These are phyloP conservation scores for Starmerella cellae DNA, from an alignment of 805 yeast species.

Conservation along the genomic window DNA sequence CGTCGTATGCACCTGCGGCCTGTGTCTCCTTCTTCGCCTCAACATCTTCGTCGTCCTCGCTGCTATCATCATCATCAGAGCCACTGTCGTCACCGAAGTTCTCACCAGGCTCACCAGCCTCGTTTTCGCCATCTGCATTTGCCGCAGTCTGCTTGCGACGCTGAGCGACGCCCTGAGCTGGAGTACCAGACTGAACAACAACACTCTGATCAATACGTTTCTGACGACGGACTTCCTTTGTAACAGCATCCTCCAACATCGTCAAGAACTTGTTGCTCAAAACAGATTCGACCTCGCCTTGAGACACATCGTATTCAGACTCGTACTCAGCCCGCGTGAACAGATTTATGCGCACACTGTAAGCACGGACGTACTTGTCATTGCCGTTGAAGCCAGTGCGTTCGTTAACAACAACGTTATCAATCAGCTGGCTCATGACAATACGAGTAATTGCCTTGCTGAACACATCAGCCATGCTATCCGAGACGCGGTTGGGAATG, in stretches of 20 bases:
- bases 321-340: slow-evolving; percentile 65
- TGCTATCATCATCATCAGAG: slow-evolving; percentile 84
- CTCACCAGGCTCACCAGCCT: slow-evolving; percentile 29
- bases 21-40: slow-evolving; percentile 81
- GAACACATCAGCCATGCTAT: slow-evolving; percentile 82
- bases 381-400: slow-evolving; percentile 53
- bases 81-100: slow-evolving; percentile 31
- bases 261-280: slow-evolving; percentile 52
- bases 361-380: slow-evolving; percentile 45
- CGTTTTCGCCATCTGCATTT: not conserved
- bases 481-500: slow-evolving; percentile 60
- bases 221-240: slow-evolving; percentile 73
- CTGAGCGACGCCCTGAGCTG: slow-evolving; percentile 23
- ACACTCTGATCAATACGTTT: slow-evolving; percentile 34
- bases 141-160: slow-evolving; percentile 33
- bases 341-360: slow-evolving; percentile 61
- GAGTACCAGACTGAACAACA: slow-evolving; percentile 31
- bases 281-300: slow-evolving; percentile 60
- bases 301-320: slow-evolving; percentile 76
- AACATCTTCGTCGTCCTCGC: slow-evolving; percentile 86
- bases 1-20: slow-evolving; percentile 78
- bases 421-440: slow-evolving; percentile 75
- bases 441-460: slow-evolving; percentile 81
- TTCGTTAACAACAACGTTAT: slow-evolving; percentile 73
- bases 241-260: slow-evolving; percentile 57